These are phyloP conservation scores for Phragmites australis DNA, from an alignment of 176 grass and related monocot genomes.

Conservation along the genomic window DNA sequence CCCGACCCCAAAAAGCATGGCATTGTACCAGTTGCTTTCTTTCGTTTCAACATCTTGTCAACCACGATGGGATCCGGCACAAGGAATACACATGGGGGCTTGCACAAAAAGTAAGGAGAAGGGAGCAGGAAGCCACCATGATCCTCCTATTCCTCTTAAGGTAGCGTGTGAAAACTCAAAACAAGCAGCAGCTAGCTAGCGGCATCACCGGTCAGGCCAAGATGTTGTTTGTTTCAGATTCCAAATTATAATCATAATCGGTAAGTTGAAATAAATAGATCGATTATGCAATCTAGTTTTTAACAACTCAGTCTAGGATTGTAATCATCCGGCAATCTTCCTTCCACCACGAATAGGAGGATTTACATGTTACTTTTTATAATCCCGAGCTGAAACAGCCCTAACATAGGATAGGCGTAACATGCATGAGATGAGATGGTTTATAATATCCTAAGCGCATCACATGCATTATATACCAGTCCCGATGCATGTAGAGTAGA, in stretches of 20 bases:
- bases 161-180: no score
- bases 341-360: no score
- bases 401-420: constrained; percentile 24
- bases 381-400: no score
- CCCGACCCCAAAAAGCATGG: constrained; percentile 29
- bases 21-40: constrained; percentile 44
- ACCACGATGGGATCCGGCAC: constrained; percentile 49
- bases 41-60: constrained; percentile 82
- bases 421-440: constrained; percentile 10
- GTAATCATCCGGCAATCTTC: no score
- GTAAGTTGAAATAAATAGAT: no score
- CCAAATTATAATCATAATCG: no score
- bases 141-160: constrained; percentile 16
- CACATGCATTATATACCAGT: constrained; percentile 59
- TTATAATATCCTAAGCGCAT: constrained; percentile 35
- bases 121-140: constrained; percentile 31
- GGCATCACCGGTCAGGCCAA: constrained; percentile 1
- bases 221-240: no score
- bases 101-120: constrained; percentile 55
- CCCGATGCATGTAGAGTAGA: constrained; percentile 47
- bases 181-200: no score
- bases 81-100: constrained; percentile 46
- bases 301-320: no score
- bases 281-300: no score
- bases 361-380: no score